A percentile compares a stretch with the other conserved stretches of the same genome.
phyloP scores from a whole-genome alignment of 768 basidiomycete genomes.

The Trametopsis cervina region DNA sequence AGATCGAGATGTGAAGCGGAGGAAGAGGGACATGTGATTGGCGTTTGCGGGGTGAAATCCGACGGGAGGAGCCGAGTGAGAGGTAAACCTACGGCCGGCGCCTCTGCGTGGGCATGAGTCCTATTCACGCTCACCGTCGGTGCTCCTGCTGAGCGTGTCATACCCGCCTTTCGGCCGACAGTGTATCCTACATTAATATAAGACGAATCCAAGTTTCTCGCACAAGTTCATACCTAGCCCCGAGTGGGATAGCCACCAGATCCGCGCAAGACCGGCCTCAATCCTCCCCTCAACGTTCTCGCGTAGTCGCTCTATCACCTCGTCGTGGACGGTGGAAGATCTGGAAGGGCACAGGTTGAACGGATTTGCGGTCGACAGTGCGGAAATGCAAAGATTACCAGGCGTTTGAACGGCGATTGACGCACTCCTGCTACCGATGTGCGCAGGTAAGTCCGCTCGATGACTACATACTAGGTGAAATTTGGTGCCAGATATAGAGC shows the following conservation, averaged over 20 bases:
- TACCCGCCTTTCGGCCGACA: constrained; percentile 5
- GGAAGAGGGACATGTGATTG: constrained; percentile 8
- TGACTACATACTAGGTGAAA: too few relatives aligned
- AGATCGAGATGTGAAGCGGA: background rate
- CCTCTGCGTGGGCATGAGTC: too few relatives aligned
- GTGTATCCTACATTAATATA: background rate
- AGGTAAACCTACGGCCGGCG: background rate
- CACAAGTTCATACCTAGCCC: background rate
- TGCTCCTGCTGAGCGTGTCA: constrained; percentile 1
- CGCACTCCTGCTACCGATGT: too few relatives aligned
- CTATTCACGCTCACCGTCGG: constrained; percentile 1
- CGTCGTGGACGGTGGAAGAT: background rate
- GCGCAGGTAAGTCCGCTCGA: background rate
- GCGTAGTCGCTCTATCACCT: background rate
- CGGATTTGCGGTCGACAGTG: background rate
- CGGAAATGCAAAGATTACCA: background rate
- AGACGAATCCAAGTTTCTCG: background rate
- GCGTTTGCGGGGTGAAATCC: background rate
- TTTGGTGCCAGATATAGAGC: too few relatives aligned
- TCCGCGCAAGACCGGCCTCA: background rate
- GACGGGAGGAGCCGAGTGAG: constrained; percentile 8
- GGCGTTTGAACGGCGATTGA: background rate
- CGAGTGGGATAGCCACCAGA: background rate
- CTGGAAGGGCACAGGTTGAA: background rate
- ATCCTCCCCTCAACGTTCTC: background rate